phyloP scores from a whole-genome alignment of 345 rosid species.

The Melaleuca quinquenervia region DNA sequence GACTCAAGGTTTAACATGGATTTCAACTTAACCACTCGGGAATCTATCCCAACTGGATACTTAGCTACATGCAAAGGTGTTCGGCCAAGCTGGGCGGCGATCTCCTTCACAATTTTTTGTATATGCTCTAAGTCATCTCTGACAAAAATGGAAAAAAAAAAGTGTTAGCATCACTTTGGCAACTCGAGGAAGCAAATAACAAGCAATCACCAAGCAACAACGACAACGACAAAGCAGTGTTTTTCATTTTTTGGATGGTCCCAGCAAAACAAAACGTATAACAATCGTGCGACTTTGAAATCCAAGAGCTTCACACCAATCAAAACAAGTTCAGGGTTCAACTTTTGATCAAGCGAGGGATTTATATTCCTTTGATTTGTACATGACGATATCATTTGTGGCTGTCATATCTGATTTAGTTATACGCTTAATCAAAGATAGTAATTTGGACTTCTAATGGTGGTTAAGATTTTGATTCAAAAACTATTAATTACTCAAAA shows the following conservation, averaged over 20 bases:
- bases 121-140: neutral
- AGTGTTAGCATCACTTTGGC: neutral
- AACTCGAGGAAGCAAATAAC: neutral
- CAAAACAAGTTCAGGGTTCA: neutral
- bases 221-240: neutral
- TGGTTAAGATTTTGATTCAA: neutral
- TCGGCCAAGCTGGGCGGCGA: neutral
- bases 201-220: rapidly evolving
- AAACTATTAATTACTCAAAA: neutral
- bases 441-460: neutral
- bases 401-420: neutral
- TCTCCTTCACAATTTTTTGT: neutral
- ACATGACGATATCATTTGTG: neutral
- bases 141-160: rapidly evolving
- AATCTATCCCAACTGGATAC: neutral
- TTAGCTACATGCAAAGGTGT: neutral
- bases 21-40: neutral
- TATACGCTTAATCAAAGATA: neutral
- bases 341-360: neutral
- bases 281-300: neutral
- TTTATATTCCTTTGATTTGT: neutral
- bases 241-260: rapidly evolving
- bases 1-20: neutral
- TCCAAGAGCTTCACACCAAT: neutral
- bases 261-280: neutral